phyloP scores from a whole-genome alignment of 1,284 basidiomycete species.

The Omphalotus olearius region DNA sequence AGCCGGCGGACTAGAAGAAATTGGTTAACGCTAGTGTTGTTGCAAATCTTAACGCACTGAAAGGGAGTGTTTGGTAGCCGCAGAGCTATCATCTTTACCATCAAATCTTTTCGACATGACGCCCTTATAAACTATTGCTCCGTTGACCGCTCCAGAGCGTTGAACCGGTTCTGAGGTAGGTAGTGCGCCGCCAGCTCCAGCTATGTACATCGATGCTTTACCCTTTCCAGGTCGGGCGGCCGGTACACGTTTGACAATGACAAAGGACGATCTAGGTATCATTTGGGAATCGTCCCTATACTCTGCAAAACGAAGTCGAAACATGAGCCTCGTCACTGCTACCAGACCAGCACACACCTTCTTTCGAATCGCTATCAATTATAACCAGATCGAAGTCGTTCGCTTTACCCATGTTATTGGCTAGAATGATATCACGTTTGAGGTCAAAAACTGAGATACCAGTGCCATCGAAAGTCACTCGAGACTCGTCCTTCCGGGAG shows the following conservation, averaged over 20 bases:
- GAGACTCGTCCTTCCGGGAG: slow-evolving; percentile 90
- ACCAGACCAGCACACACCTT: slow-evolving; percentile 43
- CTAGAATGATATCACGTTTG: slow-evolving; percentile 97
- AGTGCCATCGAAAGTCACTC: slow-evolving; percentile 96
- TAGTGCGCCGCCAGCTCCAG: slow-evolving; percentile 38
- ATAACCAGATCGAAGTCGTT: slow-evolving; percentile 95
- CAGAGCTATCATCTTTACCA: slow-evolving; percentile 58
- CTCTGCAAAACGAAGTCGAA: slow-evolving; percentile 47
- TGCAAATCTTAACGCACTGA: slow-evolving; percentile 25
- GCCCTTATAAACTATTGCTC: slow-evolving; percentile 44
- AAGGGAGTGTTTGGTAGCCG: slow-evolving; percentile 7
- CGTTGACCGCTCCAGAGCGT: slow-evolving; percentile 31
- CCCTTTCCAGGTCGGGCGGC: slow-evolving; percentile 86
- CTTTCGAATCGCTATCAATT: slow-evolving; percentile 80
- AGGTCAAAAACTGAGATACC: slow-evolving; percentile 99
- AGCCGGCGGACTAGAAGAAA: slow-evolving; percentile 21
- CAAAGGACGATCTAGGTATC: slow-evolving; percentile 92
- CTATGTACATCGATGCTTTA: slow-evolving; percentile 84
- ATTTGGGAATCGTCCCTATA: slow-evolving; percentile 90
- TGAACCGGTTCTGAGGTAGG: slow-evolving; percentile 44
- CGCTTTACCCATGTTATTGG: slow-evolving; percentile 93
- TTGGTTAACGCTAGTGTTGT: slow-evolving; percentile 17
- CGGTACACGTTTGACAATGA: slow-evolving; percentile 89
- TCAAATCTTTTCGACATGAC: slow-evolving; percentile 91
- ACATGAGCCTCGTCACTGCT: background rate